Base-by-base conservation (phyloP, 176 grass and related monocot species). In the Paspalum notatum region DNA sequence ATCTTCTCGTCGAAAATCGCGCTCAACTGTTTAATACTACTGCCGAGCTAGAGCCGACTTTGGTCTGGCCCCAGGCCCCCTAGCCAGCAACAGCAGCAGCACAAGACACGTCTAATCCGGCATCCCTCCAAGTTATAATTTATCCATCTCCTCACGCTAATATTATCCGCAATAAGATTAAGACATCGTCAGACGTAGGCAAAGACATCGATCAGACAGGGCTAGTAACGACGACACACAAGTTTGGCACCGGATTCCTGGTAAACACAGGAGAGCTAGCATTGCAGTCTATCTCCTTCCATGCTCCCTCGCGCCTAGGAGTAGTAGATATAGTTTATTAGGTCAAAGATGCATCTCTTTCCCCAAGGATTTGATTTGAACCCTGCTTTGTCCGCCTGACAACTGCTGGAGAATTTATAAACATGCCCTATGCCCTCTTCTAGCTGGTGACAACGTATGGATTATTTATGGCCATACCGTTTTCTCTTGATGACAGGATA, bases 291-390 rank as follows among this genome's bases (percentile, higher is more conserved):
- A n/a, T 43, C 63, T 66, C 9, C 39, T 42, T n/a, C 17, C 17
- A 50, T 64, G 17, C 25, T 37, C 22, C 42, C 12, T 60, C 8
- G 8, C 8, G 2, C 6, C 37, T 32, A 32, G 32, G 32, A 32
- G 32, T 3, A 32, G 32, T 32, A 32, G 32, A n/a, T n/a, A n/a
- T 65, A 39, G 46, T 64, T 52, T 67, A 43, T 44, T 18, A 56
- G 17, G 76, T 66, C 76, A 53, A 79, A 66, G 77, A 67, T 55
- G 64, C 49, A 55, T 80, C 50, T 12, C 77, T 55, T 44, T 45
- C 64, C 27, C 38, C 63, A 15, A 79, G 77, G 63, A 25, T 42
- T 44, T 39, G 62, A 18, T 79, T 79, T 80, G 77, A 68, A 68
- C 39, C 63, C 38, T 80, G 9, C 14, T 26, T 68, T 57, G 63